Conservation (phyloP, 768 basidiomycete species). For the Antrodiella citrinella region DNA sequence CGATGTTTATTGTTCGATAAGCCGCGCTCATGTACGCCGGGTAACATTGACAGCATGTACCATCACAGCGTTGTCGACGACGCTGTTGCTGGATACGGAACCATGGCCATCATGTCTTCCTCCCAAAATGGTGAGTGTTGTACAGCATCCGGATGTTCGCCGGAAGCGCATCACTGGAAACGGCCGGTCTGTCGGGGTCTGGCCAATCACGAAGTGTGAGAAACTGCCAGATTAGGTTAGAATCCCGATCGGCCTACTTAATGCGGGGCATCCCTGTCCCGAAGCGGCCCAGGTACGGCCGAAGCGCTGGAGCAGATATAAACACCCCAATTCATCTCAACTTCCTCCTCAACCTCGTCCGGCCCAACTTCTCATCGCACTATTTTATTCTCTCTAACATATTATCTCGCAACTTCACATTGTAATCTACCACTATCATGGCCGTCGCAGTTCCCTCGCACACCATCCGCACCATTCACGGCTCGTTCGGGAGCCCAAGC, state of each 20-base stretch:
- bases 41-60: no score
- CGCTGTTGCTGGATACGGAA: not conserved
- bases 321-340: not conserved
- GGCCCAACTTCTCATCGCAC: not conserved
- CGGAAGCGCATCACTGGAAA: not conserved
- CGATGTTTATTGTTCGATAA: no score
- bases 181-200: not conserved
- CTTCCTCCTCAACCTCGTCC: not conserved
- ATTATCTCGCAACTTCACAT: not conserved
- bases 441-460: slow-evolving; percentile 10
- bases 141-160: not conserved
- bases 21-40: no score
- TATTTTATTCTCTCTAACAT: not conserved
- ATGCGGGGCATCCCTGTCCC: no score
- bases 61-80: not conserved
- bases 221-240: not conserved
- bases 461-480: slow-evolving; percentile 10
- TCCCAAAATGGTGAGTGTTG: not conserved
- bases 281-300: not conserved
- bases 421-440: slow-evolving; percentile 4
- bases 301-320: not conserved
- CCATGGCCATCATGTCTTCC: not conserved
- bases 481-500: slow-evolving; percentile 8
- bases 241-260: not conserved
- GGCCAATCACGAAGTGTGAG: not conserved